phyloP scores from a whole-genome alignment of 23 red algal species.

The Gracilaria vermiculophylla region DNA sequence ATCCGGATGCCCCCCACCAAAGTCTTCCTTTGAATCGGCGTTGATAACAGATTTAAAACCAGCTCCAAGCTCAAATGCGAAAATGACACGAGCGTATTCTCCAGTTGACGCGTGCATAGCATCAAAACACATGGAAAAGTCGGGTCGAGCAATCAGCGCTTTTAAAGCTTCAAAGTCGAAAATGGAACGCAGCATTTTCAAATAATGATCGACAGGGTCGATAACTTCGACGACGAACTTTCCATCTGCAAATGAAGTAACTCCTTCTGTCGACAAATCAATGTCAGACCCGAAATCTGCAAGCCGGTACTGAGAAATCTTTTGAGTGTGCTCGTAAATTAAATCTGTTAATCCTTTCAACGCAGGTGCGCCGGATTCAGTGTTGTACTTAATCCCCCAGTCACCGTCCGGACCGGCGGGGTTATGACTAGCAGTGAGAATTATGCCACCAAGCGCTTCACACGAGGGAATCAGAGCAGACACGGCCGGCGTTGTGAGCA shows the following conservation, averaged over 20 bases:
- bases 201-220: conserved; percentile 71
- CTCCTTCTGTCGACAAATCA: conserved; percentile 38
- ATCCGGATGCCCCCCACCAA: conserved; percentile 82
- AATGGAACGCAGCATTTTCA: conserved; percentile 56
- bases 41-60: conserved; percentile 29
- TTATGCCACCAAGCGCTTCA: conserved; percentile 77
- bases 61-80: conserved; percentile 64
- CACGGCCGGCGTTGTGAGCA: conserved; percentile 86
- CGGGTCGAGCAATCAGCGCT: conserved; percentile 56
- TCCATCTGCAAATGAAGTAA: conserved; percentile 29
- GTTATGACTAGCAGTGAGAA: conserved; percentile 96
- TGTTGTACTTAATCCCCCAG: conserved; percentile 97
- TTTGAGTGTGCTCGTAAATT: conserved; percentile 72
- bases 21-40: conserved; percentile 66
- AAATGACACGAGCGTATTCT: conserved; percentile 67
- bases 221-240: conserved; percentile 83
- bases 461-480: conserved; percentile 68
- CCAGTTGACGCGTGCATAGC: conserved; percentile 82
- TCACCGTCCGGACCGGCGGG: conserved; percentile 79
- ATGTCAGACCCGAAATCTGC: conserved; percentile 55
- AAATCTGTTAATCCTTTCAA: conserved; percentile 54
- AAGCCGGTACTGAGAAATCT: conserved; percentile 63
- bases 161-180: conserved; percentile 83
- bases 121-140: conserved; percentile 90
- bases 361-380: conserved; percentile 75